A percentile compares a stretch with the other conserved stretches of the same genome.
Evolutionary conservation across 192 early-diverging fungal species (phyloP).

Genomic region (Coemansia interrupta): DNA sequence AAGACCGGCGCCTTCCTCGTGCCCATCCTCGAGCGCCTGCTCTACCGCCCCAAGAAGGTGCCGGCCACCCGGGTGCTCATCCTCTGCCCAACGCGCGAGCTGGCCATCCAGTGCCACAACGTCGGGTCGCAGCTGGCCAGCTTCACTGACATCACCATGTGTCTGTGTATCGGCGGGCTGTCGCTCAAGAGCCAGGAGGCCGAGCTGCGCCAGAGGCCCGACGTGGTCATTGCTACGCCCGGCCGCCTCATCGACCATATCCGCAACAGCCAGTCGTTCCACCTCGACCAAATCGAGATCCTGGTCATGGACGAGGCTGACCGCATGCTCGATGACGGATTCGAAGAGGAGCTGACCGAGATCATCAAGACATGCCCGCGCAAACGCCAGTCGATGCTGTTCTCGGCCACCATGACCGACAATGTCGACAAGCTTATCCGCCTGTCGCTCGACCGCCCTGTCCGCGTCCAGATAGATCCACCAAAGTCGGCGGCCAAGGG

Average conservation of each 20-base stretch:
- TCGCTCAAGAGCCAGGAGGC: constrained; percentile 80
- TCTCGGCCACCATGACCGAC: constrained; percentile 99
- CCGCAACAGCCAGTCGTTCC: constrained; percentile 86
- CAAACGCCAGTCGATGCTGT: constrained; percentile 94
- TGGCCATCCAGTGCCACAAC: constrained; percentile 94
- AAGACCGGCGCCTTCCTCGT: constrained; percentile 97
- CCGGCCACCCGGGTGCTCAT: constrained; percentile 83
- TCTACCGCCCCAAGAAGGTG: constrained; percentile 79
- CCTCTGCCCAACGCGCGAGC: constrained; percentile 94
- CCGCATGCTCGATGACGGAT: constrained; percentile 97
- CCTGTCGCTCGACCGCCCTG: constrained; percentile 85
- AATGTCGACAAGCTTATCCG: constrained; percentile 93
- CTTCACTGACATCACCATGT: constrained; percentile 84
- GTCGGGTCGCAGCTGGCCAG: constrained; percentile 81
- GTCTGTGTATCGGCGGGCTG: constrained; percentile 90
- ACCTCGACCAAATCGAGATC: constrained; percentile 86
- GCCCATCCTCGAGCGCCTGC: constrained; percentile 89
- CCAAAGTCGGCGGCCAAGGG: constrained; percentile 70
- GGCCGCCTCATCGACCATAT: constrained; percentile 98
- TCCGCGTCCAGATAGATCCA: constrained; percentile 84
- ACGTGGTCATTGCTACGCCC: constrained; percentile 95
- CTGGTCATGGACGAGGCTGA: constrained; percentile 99
- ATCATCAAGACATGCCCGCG: constrained; percentile 86
- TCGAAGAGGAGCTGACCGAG: constrained; percentile 91
- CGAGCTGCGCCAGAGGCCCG: constrained; percentile 81